Evolutionary conservation across 2,329 filamentous ascomycete genomes (phyloP), one percentile per base, ranked within the genome.

Genomic region (Tolypocladium paradoxum): DNA sequence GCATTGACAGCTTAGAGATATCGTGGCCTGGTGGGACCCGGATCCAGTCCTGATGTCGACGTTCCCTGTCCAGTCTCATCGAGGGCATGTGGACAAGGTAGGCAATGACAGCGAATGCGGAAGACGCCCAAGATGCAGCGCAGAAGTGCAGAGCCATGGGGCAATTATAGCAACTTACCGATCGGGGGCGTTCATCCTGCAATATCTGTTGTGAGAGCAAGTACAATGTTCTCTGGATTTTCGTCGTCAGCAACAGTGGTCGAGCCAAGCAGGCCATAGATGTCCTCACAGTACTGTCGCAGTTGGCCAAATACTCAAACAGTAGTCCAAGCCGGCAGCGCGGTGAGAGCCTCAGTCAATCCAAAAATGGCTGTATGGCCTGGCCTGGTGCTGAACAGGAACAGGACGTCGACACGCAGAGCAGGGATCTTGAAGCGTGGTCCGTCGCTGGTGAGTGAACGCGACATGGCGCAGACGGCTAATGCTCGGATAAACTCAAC

Each of bases 111-210:
- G 51, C 27, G 6, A 2, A 24, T 35, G 29, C 16, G 14, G 24
- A 29, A 6, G 14, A 33, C 24, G 43, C 24, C 18, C 43, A 16
- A 47, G 20, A 33, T 11, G 27, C 27, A 31, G 27, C 18, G 27
- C 18, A n/a, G 0, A 20, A 33, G 11, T 31, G 18, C 18, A 29
- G 3, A 6, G 5, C 4, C 6, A 31, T 18, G 2, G 16, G 14
- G 27, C 27, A 48, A 24, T 46, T 36, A 51, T 49, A 49, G 18
- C 50, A 38, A 69, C 76, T 66, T 59, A 80, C 77, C 77, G 71
- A 63, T 81, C 77, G 20, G 77, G 77, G 14, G 77, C 77, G 69
- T 81, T 81, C 77, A 81, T 80, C 31, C 60, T 74, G 57, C 9
- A 55, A 20, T 22, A 29, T 43, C 12, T 40, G 24, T 38, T 29